Conservation (phyloP, 2,329 filamentous ascomycete genomes). For the Pestalotiopsis sp. region DNA sequence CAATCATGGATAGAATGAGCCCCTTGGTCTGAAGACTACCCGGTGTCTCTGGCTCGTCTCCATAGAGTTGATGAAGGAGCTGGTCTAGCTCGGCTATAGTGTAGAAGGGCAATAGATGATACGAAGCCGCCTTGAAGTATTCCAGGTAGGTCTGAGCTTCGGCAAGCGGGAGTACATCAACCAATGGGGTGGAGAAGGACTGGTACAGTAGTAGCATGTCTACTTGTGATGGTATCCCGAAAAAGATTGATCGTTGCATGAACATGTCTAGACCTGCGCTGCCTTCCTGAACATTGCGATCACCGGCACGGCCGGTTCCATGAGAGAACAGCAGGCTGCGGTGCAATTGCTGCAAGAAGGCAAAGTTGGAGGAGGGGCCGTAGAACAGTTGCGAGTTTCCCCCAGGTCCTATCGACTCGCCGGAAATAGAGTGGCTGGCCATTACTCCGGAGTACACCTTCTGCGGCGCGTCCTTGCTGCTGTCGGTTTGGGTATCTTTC, state of each 20-base stretch:
- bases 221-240: constrained; percentile 27
- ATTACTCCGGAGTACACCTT: neutral
- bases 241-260: constrained; percentile 32
- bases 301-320: constrained; percentile 17
- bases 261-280: constrained; percentile 30
- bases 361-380: constrained; percentile 30
- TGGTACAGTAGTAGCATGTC: constrained; percentile 17
- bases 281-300: constrained; percentile 22
- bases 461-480: constrained; percentile 32
- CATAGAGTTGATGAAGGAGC: constrained; percentile 21
- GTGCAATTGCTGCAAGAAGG: constrained; percentile 33
- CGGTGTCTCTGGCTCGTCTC: constrained; percentile 4
- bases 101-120: constrained; percentile 21
- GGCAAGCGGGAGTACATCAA: constrained; percentile 14
- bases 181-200: neutral
- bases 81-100: constrained; percentile 21
- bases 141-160: constrained; percentile 15
- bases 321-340: constrained; percentile 25
- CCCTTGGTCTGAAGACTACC: constrained; percentile 25
- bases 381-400: constrained; percentile 30
- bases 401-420: constrained; percentile 17
- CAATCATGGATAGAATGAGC: constrained; percentile 24
- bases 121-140: neutral
- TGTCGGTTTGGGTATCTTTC: constrained; percentile 6
- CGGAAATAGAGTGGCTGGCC: constrained; percentile 15